phyloP scores from a whole-genome alignment of 2,329 filamentous ascomycete species.

The Penicillium sp. region DNA sequence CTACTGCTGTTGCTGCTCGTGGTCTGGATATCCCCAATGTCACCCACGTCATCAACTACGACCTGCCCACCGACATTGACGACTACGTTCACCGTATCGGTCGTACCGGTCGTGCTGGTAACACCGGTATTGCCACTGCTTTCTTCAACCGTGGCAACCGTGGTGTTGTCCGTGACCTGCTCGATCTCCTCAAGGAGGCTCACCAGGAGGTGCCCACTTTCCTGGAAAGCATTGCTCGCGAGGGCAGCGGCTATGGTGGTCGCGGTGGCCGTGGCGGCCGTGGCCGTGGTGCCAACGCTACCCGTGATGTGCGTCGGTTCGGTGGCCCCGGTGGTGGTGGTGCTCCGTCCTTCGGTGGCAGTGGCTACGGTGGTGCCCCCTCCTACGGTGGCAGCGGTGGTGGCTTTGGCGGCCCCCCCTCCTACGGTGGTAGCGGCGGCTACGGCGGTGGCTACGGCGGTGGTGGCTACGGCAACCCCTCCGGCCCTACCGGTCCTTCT shows the following conservation, averaged over 20 bases:
- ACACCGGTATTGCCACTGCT: slow-evolving; percentile 95
- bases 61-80: slow-evolving; percentile 97
- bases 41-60: slow-evolving; percentile 97
- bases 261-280: slow-evolving; percentile 70
- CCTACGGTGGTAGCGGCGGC: slow-evolving; percentile 27
- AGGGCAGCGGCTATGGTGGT: slow-evolving; percentile 78
- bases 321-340: slow-evolving; percentile 43
- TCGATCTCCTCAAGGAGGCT: slow-evolving; percentile 97
- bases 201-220: slow-evolving; percentile 95
- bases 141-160: slow-evolving; percentile 99
- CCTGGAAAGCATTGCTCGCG: slow-evolving; percentile 94
- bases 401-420: slow-evolving; percentile 33
- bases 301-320: slow-evolving; percentile 86
- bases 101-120: slow-evolving; percentile 99
- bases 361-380: slow-evolving; percentile 26
- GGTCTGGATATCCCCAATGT: slow-evolving; percentile 95
- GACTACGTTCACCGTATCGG: slow-evolving; percentile 99
- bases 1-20: slow-evolving; percentile 90
- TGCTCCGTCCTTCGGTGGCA: slow-evolving; percentile 36
- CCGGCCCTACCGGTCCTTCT: slow-evolving; percentile 49
- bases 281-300: slow-evolving; percentile 60
- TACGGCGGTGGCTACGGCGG: slow-evolving; percentile 37
- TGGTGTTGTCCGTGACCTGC: slow-evolving; percentile 90
- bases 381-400: slow-evolving; percentile 32
- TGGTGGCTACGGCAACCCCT: slow-evolving; percentile 49